Percentiles rank a stretch among this genome's conserved stretches.
Evolutionary conservation across 305 asterid genomes (phyloP).

Genomic region (Fraxinus angustifolia): DNA sequence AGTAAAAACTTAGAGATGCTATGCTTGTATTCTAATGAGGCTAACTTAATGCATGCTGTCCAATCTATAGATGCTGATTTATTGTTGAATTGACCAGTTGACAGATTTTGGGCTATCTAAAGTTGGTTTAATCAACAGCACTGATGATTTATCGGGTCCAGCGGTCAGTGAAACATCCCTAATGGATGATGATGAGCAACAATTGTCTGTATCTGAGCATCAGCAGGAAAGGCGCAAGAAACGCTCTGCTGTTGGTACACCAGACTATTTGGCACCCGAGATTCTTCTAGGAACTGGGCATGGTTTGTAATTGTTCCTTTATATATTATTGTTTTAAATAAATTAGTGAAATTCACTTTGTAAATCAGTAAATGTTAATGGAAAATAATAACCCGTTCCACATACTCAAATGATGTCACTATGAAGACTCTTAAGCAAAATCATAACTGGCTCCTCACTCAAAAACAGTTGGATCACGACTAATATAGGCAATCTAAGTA

Average conservation of each 20-base stretch:
- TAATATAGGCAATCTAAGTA: neutral
- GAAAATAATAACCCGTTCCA: neutral
- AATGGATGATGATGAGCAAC: constrained; percentile 91
- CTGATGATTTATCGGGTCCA: constrained; percentile 96
- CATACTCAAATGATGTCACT: neutral
- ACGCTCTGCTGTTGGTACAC: constrained; percentile 99
- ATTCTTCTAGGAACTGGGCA: constrained; percentile 99
- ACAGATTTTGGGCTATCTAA: constrained; percentile 99
- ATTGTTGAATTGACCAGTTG: constrained; percentile 52
- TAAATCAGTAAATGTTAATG: constrained; percentile 15
- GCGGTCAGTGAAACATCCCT: constrained; percentile 87
- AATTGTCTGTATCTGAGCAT: constrained; percentile 57
- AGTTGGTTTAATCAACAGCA: constrained; percentile 97
- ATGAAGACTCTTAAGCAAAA: neutral
- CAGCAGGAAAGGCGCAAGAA: constrained; percentile 82
- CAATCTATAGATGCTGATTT: neutral
- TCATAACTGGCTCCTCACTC: neutral
- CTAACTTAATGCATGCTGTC: constrained; percentile 20
- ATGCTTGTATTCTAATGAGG: constrained; percentile 23
- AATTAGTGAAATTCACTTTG: neutral
- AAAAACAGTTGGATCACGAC: neutral
- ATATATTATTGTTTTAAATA: constrained; percentile 1
- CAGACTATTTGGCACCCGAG: constrained; percentile 99
- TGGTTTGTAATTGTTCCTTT: constrained; percentile 51
- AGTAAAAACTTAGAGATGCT: constrained; percentile 9